Base-by-base conservation (phyloP, 805 yeast genomes). In the Spencermartinsiella europaea region DNA sequence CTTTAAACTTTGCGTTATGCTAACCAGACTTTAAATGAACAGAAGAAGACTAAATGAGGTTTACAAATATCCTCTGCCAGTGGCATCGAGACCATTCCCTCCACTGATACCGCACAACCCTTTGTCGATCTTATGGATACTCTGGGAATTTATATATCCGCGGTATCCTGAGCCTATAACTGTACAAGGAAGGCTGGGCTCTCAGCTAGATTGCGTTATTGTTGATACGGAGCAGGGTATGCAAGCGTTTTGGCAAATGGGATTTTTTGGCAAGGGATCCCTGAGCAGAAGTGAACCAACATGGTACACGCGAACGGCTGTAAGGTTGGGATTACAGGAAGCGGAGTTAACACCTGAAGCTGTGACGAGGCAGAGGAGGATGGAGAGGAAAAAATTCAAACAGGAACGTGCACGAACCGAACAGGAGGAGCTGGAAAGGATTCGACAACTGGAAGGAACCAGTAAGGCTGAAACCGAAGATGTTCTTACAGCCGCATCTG, bases 211-310 rank as follows among this genome's bases (percentile, higher is more conserved):
- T 33, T 57, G 61, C 10, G 74, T 84, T 3, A 46, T 40, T 14
- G 63, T 67, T 8, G 42, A 42, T 20, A 57, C 57, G 38, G 64
- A 63, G 1, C 52, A 59, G 0, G 80, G 74, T 27, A 81, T 83
- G 79, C 54, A 58, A 17, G 64, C 65, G 34, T 66, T 93, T 2
- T 93, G 98, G 98, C 65, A 71, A 15, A 75, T 75, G 55, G 99
- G 99, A 1, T 93, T 89, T 60, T 93, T 88, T 61, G 99, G 99
- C 4, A 93, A 91, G 59, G 99, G 98, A 1, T 76, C 78, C 2
- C 68, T 89, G 38, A 85, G 96, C 31, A 72, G 99, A 52, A 84
- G 95, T 47, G 97, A 93, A 60, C 96, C 99, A 0, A 79, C 96
- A 0, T 93, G 98, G 97, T 65, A 61, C 38, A 71, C 69, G n/a